Base-by-base conservation (phyloP, 1,284 basidiomycete genomes). In the Heterobasidion parviporum region DNA sequence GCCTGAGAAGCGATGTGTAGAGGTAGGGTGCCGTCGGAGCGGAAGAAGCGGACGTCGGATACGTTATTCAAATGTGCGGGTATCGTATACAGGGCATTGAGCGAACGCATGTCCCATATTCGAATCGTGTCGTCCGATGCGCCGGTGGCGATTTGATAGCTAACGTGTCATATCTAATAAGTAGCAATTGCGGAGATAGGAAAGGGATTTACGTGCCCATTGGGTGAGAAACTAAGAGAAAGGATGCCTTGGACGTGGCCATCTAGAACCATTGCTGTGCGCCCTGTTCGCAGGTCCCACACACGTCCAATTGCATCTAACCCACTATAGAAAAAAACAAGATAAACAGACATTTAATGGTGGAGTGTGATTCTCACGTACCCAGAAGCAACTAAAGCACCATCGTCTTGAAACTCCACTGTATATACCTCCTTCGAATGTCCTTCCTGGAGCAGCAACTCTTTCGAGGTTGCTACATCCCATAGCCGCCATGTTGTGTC, bases 401-500 rank as follows among this genome's bases (percentile, higher is more conserved):
- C 97, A 68, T 99, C 97, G 62, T 88, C 82, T 67, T 99, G 97
- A 68, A 98, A 99, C 56, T 95, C 93, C 16, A 99, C 80, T 1
- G 93, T 79, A 68, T 97, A 98, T 0, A 99, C 95, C 68, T 97
- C 95, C 68, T 95, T 95, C 15, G 94, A 95, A 67, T 99, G 97
- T 0, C 97, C 97, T 69, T 99, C 96, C 71, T 99, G 97, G 2
- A 94, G 70, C 18, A 97, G 74, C 3, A 99, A 71, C 65, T 98
- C 94, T 65, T 85, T 82, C 1, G 84, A 75, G 1, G 84, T 90
- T 49, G 79, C 77, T 2, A 94, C 87, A 68, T 99, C 95, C 97
- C 97, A 99, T 50, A 99, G 71, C 44, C 97, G 77, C 96, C 97
- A 99, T n/a, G 96, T 94, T 4, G 93, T 97, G 70, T 99, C 97